These are phyloP conservation scores for Backusella psychrophila DNA, from an alignment of 192 early-diverging fungal species.

Conservation along the genomic window DNA sequence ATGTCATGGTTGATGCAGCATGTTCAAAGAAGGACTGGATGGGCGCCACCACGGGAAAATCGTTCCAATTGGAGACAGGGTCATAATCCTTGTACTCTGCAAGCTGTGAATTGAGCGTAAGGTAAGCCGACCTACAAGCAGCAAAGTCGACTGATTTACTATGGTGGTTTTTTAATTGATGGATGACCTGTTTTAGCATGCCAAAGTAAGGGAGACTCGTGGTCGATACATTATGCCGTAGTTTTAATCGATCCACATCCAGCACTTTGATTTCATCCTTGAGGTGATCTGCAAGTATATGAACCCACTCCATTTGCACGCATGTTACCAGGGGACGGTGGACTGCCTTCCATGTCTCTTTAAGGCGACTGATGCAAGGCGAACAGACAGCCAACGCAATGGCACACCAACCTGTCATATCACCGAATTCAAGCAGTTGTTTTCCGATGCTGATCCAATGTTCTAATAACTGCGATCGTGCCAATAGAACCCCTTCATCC, in stretches of 20 bases:
- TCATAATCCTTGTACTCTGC: neutral
- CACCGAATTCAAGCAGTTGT: conserved; percentile 49
- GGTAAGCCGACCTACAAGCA: conserved; percentile 38
- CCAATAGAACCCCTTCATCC: conserved; percentile 4
- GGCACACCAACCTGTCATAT: conserved; percentile 62
- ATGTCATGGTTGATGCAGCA: conserved; percentile 4
- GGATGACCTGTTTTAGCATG: conserved; percentile 51
- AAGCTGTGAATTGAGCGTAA: conserved; percentile 21
- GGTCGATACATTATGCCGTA: neutral
- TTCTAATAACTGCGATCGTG: conserved; percentile 53
- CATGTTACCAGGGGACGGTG: conserved; percentile 41
- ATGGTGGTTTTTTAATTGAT: conserved; percentile 35
- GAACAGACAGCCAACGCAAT: conserved; percentile 67
- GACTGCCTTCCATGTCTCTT: conserved; percentile 68
- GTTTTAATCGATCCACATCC: neutral
- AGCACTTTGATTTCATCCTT: conserved; percentile 8
- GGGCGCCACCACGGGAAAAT: conserved; percentile 17
- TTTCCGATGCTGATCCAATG: conserved; percentile 71
- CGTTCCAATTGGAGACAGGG: neutral
- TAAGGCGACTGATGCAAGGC: conserved; percentile 61
- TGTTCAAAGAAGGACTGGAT: conserved; percentile 26
- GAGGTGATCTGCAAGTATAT: conserved; percentile 51
- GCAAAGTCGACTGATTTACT: conserved; percentile 32
- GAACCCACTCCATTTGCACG: conserved; percentile 57
- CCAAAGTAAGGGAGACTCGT: conserved; percentile 61